Evolutionary conservation across 257 asterid species (phyloP), one percentile per base, ranked within the genome.

Genomic region (Osmanthus fragrans): DNA sequence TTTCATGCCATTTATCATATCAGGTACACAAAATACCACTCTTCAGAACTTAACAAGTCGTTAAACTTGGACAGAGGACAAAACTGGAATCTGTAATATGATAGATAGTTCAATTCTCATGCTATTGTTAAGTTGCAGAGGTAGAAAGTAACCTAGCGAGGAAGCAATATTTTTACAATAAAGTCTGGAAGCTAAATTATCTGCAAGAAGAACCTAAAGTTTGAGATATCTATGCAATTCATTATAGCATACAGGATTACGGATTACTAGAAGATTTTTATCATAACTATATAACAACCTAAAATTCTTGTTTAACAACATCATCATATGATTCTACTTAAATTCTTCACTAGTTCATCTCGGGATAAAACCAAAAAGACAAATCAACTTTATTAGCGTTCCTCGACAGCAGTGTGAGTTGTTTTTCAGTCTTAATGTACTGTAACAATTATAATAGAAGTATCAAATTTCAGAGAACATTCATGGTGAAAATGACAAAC

Each of bases 401-500:
- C 71, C 76, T 51, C 36, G 19, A 71, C 60, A 58, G 47, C 45
- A 4, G 51, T 64, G 25, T 7, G 71, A 60, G 29, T 60, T 69
- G 64, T 27, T 71, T 65, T 66, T 70, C 33, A 37, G 36, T 45
- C 71, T 18, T 49, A 27, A 47, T 51, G 37, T n/a, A 60, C 66
- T 7, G 72, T 73, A 76, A 76, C 64, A 42, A 19, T 47, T 45
- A n/a, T 40, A 66, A 66, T 11, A 81, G n/a, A 13, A 47, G 40
- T 19, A 75, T 21, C 16, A 37, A 71, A 21, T 65, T 66, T 60
- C 13, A 32, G n/a, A 19, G 6, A 66, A 79, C 21, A 37, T 47
- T 65, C 42, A 72, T 23, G 54, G 67, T 70, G 2, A 71, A 68
- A 81, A 82, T 64, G 77, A 66, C 30, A 54, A 42, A 21, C 64